phyloP scores from a whole-genome alignment of 495 filamentous ascomycete species.

The Corynascus novoguineensis region DNA sequence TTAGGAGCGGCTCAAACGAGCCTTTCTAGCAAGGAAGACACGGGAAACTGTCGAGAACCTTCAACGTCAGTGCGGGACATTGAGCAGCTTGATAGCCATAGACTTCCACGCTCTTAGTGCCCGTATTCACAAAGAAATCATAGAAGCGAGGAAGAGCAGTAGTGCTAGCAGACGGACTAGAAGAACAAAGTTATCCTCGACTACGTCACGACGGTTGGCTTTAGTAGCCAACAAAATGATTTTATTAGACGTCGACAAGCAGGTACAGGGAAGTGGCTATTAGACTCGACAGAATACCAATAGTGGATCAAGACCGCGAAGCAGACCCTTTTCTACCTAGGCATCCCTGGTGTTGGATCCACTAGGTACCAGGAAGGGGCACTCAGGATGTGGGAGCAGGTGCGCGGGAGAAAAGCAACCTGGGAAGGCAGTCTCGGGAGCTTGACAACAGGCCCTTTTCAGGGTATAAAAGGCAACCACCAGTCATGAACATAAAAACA shows the following conservation, averaged over 20 bases:
- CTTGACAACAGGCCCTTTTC: too few relatives aligned
- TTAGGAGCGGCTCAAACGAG: conserved; percentile 19
- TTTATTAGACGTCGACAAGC: conserved; percentile 24
- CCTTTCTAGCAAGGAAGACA: conserved; percentile 15
- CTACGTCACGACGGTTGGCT: conserved; percentile 27
- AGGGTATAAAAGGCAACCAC: too few relatives aligned
- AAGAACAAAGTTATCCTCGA: conserved; percentile 13
- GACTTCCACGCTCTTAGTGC: background rate
- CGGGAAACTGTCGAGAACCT: conserved; percentile 19
- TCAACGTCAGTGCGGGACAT: conserved; percentile 13
- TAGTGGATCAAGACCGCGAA: conserved; percentile 26
- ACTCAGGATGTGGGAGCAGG: too few relatives aligned
- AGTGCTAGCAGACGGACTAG: background rate
- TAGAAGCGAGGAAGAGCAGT: background rate
- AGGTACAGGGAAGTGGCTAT: conserved; percentile 42
- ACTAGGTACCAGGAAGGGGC: too few relatives aligned
- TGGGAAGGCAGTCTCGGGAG: too few relatives aligned
- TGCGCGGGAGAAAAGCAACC: too few relatives aligned
- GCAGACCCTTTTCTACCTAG: conserved; percentile 40
- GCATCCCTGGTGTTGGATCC: too few relatives aligned
- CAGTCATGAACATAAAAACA: too few relatives aligned
- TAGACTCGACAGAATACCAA: conserved; percentile 32
- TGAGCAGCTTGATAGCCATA: conserved; percentile 12
- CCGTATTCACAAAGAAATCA: background rate
- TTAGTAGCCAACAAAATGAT: conserved; percentile 19